phyloP scores from a whole-genome alignment of 768 basidiomycete species.

The Agrocybe praecox region DNA sequence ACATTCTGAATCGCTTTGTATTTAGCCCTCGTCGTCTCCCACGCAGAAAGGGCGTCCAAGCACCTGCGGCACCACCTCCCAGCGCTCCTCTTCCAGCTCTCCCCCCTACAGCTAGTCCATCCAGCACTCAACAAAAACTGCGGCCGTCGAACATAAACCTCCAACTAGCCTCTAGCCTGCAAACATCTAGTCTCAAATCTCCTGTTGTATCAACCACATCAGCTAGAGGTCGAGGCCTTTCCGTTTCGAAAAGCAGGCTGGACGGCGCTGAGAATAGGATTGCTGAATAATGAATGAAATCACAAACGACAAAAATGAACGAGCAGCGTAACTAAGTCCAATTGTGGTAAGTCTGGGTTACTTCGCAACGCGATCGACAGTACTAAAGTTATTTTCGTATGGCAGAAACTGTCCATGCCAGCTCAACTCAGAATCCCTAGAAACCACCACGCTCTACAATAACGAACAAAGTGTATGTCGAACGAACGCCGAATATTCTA shows the following conservation, averaged over 20 bases:
- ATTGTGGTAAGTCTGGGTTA: no score
- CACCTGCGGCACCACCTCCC: slow-evolving; percentile 38
- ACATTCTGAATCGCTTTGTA: background rate
- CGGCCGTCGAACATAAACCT: slow-evolving; percentile 11
- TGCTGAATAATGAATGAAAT: slow-evolving; percentile 43
- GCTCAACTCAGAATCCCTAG: background rate
- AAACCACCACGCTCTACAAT: background rate
- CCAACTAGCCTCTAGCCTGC: background rate
- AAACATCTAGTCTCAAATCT: background rate
- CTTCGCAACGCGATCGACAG: no score
- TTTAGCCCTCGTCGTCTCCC: slow-evolving; percentile 41
- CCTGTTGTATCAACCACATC: slow-evolving; percentile 13
- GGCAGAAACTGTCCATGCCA: background rate
- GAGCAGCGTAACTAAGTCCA: no score
- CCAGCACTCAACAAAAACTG: slow-evolving; percentile 5
- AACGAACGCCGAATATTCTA: background rate
- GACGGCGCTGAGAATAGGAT: slow-evolving; percentile 29
- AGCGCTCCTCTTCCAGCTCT: slow-evolving; percentile 42
- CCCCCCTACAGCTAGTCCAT: slow-evolving; percentile 2
- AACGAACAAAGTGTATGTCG: background rate
- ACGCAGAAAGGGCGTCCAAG: slow-evolving; percentile 37
- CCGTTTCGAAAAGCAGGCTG: slow-evolving; percentile 30
- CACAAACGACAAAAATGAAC: background rate
- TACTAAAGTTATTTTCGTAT: no score
- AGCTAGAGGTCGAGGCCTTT: slow-evolving; percentile 30